Conservation (phyloP, 129 eudicot species). For the Pittosporum tobira region DNA sequence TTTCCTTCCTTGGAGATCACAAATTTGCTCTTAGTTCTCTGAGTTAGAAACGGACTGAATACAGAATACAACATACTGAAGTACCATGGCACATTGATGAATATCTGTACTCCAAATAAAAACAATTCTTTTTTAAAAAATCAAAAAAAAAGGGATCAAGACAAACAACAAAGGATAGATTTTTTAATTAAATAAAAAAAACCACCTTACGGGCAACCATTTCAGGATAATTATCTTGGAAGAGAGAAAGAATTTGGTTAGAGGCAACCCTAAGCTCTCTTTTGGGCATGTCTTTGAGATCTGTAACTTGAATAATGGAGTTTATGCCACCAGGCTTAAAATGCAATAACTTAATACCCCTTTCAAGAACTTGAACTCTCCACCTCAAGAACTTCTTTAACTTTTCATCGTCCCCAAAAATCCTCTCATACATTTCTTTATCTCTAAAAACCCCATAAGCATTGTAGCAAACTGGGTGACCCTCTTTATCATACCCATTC, state of each 20-base stretch:
- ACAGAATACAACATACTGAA: conserved; percentile 84
- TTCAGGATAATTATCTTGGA: conserved; percentile 97
- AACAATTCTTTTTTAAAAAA: neutral
- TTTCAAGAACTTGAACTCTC: conserved; percentile 96
- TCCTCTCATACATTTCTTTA: conserved; percentile 69
- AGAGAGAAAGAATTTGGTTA: conserved; percentile 72
- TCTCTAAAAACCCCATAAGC: conserved; percentile 89
- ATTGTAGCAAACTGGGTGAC: conserved; percentile 91
- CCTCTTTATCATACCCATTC: conserved; percentile 72
- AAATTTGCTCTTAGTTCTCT: conserved; percentile 93
- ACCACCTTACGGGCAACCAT: conserved; percentile 93
- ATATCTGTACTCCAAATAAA: conserved; percentile 45
- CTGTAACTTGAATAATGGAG: conserved; percentile 86
- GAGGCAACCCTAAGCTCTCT: conserved; percentile 94
- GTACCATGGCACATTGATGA: conserved; percentile 99
- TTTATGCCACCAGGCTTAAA: conserved; percentile 91
- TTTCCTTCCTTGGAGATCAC: conserved; percentile 79
- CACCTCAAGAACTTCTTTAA: conserved; percentile 66
- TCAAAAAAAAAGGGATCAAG: neutral
- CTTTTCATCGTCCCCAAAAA: conserved; percentile 74
- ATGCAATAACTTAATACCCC: conserved; percentile 62
- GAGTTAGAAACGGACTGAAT: conserved; percentile 89
- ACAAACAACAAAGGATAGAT: neutral
- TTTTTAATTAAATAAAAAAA: neutral
- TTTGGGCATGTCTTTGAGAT: conserved; percentile 92